phyloP scores from a whole-genome alignment of 352 stramenopile genomes.

The Peronospora belbahrii region DNA sequence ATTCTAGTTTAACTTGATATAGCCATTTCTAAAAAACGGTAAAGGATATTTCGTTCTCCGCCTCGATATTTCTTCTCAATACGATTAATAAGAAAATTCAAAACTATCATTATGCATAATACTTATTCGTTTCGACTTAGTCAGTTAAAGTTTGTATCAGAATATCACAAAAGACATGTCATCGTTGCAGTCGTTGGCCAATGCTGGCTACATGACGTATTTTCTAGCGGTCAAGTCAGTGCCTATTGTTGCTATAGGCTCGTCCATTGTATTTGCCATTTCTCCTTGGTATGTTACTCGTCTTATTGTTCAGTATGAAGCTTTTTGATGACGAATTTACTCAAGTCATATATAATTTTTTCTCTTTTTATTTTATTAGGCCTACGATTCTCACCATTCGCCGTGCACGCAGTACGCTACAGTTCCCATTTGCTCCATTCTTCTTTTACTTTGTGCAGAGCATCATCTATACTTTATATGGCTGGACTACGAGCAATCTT shows the following conservation, averaged over 20 bases:
- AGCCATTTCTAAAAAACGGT: too few relatives aligned
- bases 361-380: constrained; percentile 17
- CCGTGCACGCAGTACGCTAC: constrained; percentile 54
- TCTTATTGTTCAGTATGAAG: not conserved
- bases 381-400: constrained; percentile 57
- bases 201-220: constrained; percentile 61
- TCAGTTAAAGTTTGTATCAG: too few relatives aligned
- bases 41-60: too few relatives aligned
- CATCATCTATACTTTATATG: constrained; percentile 79
- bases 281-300: constrained; percentile 41
- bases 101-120: too few relatives aligned
- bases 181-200: constrained; percentile 55
- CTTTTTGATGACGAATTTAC: not conserved
- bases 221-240: constrained; percentile 59
- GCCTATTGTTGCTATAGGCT: constrained; percentile 47
- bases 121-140: too few relatives aligned
- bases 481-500: constrained; percentile 46
- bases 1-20: too few relatives aligned
- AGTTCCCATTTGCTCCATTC: constrained; percentile 74
- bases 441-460: constrained; percentile 83
- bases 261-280: constrained; percentile 60
- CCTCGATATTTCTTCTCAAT: too few relatives aligned
- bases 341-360: not conserved
- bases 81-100: too few relatives aligned
- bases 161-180: too few relatives aligned